Percentiles rank a stretch among this genome's conserved stretches.
phyloP scores from a whole-genome alignment of 2,329 filamentous ascomycete genomes.

The Ascochyta clinopodiicola region DNA sequence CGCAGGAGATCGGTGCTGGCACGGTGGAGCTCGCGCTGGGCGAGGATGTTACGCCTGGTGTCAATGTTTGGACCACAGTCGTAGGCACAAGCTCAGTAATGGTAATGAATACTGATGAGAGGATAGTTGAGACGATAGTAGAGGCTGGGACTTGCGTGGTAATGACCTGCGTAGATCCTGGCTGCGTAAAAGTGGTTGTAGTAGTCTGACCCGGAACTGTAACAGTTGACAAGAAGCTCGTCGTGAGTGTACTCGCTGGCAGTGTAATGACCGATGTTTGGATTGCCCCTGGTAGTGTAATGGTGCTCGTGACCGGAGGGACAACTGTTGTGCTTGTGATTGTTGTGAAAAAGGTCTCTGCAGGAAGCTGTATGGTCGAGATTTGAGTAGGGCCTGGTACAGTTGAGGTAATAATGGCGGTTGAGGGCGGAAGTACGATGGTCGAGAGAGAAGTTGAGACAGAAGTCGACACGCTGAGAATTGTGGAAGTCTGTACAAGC shows the following conservation, averaged over 20 bases:
- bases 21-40: slow-evolving; percentile 3
- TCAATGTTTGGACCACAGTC: slow-evolving; percentile 30
- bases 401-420: slow-evolving; percentile 26
- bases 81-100: slow-evolving; percentile 29
- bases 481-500: neutral
- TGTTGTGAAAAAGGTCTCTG: slow-evolving; percentile 3
- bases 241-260: slow-evolving; percentile 30
- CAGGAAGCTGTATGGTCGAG: slow-evolving; percentile 23
- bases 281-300: slow-evolving; percentile 25
- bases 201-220: slow-evolving; percentile 21
- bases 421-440: slow-evolving; percentile 13
- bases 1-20: slow-evolving; percentile 30
- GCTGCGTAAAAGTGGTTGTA: slow-evolving; percentile 12
- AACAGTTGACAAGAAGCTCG: slow-evolving; percentile 33
- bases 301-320: slow-evolving; percentile 5
- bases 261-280: slow-evolving; percentile 27
- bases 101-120: slow-evolving; percentile 25
- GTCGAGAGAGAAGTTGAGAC: slow-evolving; percentile 7
- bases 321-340: slow-evolving; percentile 1
- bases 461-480: neutral
- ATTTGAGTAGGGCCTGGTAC: slow-evolving; percentile 20
- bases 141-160: slow-evolving; percentile 37
- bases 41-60: slow-evolving; percentile 22
- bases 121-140: slow-evolving; percentile 27
- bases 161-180: slow-evolving; percentile 27